These are phyloP conservation scores for Petunia axillaris DNA, from an alignment of 257 asterid species.

Conservation along the genomic window DNA sequence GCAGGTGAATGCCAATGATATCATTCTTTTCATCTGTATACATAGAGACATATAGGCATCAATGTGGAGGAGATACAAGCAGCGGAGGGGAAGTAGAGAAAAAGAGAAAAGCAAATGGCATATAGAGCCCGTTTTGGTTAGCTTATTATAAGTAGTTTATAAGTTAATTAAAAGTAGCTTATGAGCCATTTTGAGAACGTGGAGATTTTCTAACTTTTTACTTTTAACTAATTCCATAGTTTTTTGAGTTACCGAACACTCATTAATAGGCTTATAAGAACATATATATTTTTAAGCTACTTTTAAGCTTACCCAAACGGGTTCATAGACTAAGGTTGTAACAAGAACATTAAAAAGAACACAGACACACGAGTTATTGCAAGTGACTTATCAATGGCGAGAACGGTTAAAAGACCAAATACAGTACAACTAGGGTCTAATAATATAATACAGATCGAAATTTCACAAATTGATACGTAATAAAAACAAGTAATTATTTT, in stretches of 20 bases:
- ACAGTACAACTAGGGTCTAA: constrained; percentile 4
- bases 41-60: not conserved
- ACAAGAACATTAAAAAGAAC: not conserved
- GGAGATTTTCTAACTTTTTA: too few species aligned
- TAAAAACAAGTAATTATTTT: too few species aligned
- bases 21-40: constrained; percentile 12
- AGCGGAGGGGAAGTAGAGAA: not conserved
- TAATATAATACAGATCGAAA: not conserved
- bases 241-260: too few species aligned
- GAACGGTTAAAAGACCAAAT: not conserved
- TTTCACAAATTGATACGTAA: too few species aligned
- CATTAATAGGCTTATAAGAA: too few species aligned
- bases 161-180: too few species aligned
- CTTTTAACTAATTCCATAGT: too few species aligned
- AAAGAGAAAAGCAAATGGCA: constrained; percentile 22
- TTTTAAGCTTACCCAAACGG: too few species aligned
- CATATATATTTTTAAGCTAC: too few species aligned
- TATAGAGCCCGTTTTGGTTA: not conserved
- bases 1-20: constrained; percentile 33
- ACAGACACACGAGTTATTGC: constrained; percentile 25
- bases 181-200: too few species aligned
- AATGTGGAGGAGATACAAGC: too few species aligned
- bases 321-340: not conserved
- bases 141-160: too few species aligned
- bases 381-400: constrained; percentile 34